These are phyloP conservation scores for Gossypium sturtianum DNA, from an alignment of 345 rosid genomes.

Conservation along the genomic window DNA sequence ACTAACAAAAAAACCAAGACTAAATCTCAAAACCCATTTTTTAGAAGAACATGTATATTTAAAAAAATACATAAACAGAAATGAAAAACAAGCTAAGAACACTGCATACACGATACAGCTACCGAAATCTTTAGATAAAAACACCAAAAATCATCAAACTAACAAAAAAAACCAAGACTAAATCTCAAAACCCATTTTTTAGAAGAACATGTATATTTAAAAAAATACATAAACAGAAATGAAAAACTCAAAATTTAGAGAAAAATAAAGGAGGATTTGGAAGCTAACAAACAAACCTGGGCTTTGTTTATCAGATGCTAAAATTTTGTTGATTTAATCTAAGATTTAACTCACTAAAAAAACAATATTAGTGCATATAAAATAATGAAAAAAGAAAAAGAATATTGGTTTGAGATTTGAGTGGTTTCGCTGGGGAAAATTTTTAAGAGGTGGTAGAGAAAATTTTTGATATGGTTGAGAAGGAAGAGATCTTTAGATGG, in stretches of 20 bases:
- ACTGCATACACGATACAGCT: neutral
- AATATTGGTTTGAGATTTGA: neutral
- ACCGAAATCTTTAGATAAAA: neutral
- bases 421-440: neutral
- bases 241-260: neutral
- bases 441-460: neutral
- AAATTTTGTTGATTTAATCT: neutral
- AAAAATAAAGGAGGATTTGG: neutral
- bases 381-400: neutral
- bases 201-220: neutral
- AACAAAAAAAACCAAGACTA: neutral
- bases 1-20: neutral
- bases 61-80: neutral
- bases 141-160: neutral
- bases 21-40: conserved; percentile 3
- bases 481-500: conserved; percentile 43
- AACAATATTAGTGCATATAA: neutral
- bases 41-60: neutral
- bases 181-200: neutral
- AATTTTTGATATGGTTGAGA: neutral
- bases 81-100: neutral
- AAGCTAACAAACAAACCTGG: conserved; percentile 3
- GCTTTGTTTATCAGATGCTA: neutral
- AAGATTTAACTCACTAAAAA: neutral
- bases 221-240: neutral